Evolutionary conservation across 805 yeast genomes (phyloP).

Genomic region (Yamadazyma akitaensis): DNA sequence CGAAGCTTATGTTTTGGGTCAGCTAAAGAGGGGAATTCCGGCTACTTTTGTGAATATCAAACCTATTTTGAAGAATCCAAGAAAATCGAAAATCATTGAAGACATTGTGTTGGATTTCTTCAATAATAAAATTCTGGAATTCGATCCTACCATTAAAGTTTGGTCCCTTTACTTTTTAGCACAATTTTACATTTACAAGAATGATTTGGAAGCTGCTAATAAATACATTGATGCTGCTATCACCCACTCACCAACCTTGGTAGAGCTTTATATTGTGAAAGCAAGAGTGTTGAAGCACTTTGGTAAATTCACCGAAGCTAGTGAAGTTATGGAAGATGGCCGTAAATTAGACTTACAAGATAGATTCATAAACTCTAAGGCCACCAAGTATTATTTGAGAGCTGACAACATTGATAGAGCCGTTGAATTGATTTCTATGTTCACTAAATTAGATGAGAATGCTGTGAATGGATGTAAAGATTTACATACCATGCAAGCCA

Average conservation of each 20-base stretch:
- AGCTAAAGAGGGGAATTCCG: constrained; percentile 80
- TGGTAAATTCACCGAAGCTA: constrained; percentile 62
- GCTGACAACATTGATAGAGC: constrained; percentile 75
- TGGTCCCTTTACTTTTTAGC: constrained; percentile 81
- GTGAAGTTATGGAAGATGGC: constrained; percentile 63
- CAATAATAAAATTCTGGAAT: constrained; percentile 24
- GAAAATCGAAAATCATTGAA: constrained; percentile 44
- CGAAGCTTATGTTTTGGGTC: constrained; percentile 52
- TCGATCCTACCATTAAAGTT: constrained; percentile 44
- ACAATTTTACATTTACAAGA: constrained; percentile 65
- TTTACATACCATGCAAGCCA: constrained; percentile 84
- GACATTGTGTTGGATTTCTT: constrained; percentile 51
- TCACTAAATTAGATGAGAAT: constrained; percentile 77
- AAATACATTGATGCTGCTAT: constrained; percentile 60
- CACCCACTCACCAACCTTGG: constrained; percentile 74
- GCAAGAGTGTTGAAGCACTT: constrained; percentile 76
- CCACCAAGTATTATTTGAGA: constrained; percentile 79
- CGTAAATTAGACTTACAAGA: constrained; percentile 82
- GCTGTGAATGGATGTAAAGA: constrained; percentile 82
- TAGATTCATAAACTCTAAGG: constrained; percentile 83
- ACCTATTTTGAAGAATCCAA: constrained; percentile 58
- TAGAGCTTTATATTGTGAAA: constrained; percentile 75
- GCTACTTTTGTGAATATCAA: constrained; percentile 84
- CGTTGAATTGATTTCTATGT: constrained; percentile 65
- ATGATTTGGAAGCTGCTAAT: constrained; percentile 53